A percentile compares a stretch with the other conserved stretches of the same genome.
These are phyloP conservation scores for Paraconiothyrium brasiliense DNA, from an alignment of 2,329 filamentous ascomycete species.

Conservation along the genomic window DNA sequence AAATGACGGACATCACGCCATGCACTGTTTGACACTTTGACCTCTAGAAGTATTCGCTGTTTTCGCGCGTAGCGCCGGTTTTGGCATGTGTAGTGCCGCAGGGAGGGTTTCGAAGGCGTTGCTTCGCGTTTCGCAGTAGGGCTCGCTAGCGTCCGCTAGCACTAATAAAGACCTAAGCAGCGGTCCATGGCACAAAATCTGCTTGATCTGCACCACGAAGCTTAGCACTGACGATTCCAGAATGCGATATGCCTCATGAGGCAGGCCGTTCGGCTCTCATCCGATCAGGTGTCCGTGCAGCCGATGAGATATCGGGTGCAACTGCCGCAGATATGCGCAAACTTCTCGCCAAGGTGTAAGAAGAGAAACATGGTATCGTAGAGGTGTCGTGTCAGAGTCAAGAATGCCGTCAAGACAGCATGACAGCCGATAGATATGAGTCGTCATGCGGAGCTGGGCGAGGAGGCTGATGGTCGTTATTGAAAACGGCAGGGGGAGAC, in stretches of 20 bases:
- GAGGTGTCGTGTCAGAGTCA: background rate
- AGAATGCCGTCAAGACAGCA: background rate
- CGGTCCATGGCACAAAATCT: constrained; percentile 13
- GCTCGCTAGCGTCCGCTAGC: constrained; percentile 4
- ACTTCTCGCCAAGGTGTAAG: constrained; percentile 4
- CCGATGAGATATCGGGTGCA: constrained; percentile 6
- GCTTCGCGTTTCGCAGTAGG: constrained; percentile 21
- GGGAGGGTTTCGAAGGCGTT: constrained; percentile 16
- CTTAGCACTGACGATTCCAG: constrained; percentile 7
- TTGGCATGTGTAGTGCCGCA: constrained; percentile 16
- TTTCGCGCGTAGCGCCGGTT: constrained; percentile 1
- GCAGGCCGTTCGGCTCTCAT: constrained; percentile 7
- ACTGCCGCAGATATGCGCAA: background rate
- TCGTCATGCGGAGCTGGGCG: constrained; percentile 5
- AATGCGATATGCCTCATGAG: background rate
- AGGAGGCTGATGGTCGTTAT: background rate
- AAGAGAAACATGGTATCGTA: background rate
- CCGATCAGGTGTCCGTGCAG: constrained; percentile 10
- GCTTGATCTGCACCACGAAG: constrained; percentile 19
- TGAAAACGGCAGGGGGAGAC: background rate
- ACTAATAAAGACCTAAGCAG: constrained; percentile 4
- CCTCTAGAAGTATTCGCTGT: background rate
- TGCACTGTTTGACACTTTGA: constrained; percentile 15
- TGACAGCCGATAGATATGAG: background rate
- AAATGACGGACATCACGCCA: constrained; percentile 13